Conservation (phyloP, 2,329 filamentous ascomycete species). For the Hawksworthiomyces lignivorus region DNA sequence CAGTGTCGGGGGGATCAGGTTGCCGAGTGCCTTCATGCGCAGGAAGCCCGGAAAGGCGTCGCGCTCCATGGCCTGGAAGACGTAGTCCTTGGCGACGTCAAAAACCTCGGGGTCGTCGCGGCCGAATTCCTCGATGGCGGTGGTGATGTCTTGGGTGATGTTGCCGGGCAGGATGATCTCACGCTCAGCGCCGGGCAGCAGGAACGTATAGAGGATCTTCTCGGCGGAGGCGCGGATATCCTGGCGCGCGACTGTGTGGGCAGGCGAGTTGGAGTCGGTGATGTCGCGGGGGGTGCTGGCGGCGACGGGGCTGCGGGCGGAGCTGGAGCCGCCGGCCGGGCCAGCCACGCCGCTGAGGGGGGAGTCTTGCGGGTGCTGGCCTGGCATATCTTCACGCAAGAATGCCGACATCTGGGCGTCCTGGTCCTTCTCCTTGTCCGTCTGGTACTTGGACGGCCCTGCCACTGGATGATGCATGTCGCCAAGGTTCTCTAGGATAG, state of each 20-base stretch:
- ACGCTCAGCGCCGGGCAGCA: conserved; percentile 89
- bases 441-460: conserved; percentile 54
- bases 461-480: conserved; percentile 55
- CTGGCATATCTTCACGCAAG: conserved; percentile 53
- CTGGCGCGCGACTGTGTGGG: conserved; percentile 74
- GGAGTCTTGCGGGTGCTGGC: conserved; percentile 45
- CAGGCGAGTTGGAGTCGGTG: conserved; percentile 73
- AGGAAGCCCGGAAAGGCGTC: conserved; percentile 98
- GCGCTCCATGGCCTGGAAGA: conserved; percentile 98
- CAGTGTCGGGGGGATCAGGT: conserved; percentile 85
- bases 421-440: conserved; percentile 66
- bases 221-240: conserved; percentile 92
- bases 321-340: neutral
- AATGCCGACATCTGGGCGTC: conserved; percentile 91
- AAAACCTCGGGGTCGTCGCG: conserved; percentile 97
- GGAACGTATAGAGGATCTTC: conserved; percentile 97
- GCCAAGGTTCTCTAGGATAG: conserved; percentile 64
- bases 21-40: conserved; percentile 88
- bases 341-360: conserved; percentile 36
- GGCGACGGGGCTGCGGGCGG: conserved; percentile 40
- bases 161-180: conserved; percentile 89
- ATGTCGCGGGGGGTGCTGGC: conserved; percentile 54
- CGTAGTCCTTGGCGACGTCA: conserved; percentile 95
- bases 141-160: conserved; percentile 79
- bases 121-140: conserved; percentile 80